phyloP scores from a whole-genome alignment of 495 filamentous ascomycete species.

The Tuber microsphaerosporum region DNA sequence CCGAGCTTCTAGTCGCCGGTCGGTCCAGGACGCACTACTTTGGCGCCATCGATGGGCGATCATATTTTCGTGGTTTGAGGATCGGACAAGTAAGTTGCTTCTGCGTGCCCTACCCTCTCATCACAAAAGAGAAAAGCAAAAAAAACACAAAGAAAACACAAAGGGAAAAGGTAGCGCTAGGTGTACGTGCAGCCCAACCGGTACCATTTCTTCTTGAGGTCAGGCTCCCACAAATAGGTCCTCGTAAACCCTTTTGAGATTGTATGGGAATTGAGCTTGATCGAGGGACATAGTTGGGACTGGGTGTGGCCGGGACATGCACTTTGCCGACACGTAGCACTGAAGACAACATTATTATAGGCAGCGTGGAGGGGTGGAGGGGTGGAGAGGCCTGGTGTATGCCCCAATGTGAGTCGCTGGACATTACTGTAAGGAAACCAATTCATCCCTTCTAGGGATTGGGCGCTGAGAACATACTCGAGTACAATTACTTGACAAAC shows the following conservation, averaged over 20 bases:
- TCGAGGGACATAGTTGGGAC: background rate
- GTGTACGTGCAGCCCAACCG: background rate
- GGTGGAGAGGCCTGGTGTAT: background rate
- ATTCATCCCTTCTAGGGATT: background rate
- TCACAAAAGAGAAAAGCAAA: background rate
- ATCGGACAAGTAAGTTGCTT: conserved; percentile 4
- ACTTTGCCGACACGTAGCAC: background rate
- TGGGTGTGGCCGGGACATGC: background rate
- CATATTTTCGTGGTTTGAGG: background rate
- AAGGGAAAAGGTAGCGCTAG: background rate
- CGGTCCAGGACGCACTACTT: background rate
- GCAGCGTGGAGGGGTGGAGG: too few relatives aligned
- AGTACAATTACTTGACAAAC: background rate
- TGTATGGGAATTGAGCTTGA: background rate
- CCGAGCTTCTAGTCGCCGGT: background rate
- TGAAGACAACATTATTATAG: background rate
- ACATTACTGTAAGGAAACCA: background rate
- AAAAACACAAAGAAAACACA: background rate
- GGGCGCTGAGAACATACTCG: background rate
- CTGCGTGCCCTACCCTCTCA: background rate
- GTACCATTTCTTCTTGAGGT: background rate
- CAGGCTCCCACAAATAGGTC: background rate
- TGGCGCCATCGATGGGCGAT: background rate
- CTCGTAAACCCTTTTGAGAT: background rate
- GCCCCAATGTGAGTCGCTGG: background rate